Base-by-base conservation (phyloP, 176 grass and related monocot species). In the Oryza coarctata region DNA sequence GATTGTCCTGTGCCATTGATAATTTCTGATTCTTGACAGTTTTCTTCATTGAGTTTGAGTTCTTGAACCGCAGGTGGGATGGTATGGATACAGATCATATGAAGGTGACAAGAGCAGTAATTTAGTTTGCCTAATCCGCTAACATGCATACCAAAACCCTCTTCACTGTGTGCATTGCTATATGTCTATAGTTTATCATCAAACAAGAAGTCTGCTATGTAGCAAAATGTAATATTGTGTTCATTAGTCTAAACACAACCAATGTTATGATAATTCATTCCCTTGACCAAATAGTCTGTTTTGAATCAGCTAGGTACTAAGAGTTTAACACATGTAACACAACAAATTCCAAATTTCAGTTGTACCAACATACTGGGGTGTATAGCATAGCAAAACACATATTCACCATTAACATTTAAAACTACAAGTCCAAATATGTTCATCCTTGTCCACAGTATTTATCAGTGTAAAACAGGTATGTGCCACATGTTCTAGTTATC, bases 341-440 rank as follows among this genome's bases (percentile, higher is more conserved):
- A 77, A 34, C 14, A 66, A 71, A 32, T 18, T 26, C 5, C 8
- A 89, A 71, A 28, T 82, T 64, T 85, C 26, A 36, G 71, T 5
- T 15, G 0, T 45, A 34, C 62, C 22, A 29, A 43, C 70, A 36
- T n/a, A 6, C 49, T 52, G 23, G 39, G 22, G 65, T 50, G 10
- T n/a, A 71, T 7, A 23, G 4, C 6, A 71, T 3, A 25, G 5
- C 6, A 55, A 39, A 27, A 22, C 49, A 26, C 39, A 39, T 29
- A 81, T 27, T 45, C 26, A 5, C 58, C 15, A 28, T 68, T 20
- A 58, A 82, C 73, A 32, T 9, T 13, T 66, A 5, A 74, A 5
- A 74, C 38, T 55, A 74, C 18, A 74, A 9, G 28, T 60, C 55
- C 22, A 60, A 57, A 60, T 60, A 11, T 38, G 29, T 35, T 10